Conservation (phyloP, 2,329 filamentous ascomycete species). For the Clonostachys rosea region DNA sequence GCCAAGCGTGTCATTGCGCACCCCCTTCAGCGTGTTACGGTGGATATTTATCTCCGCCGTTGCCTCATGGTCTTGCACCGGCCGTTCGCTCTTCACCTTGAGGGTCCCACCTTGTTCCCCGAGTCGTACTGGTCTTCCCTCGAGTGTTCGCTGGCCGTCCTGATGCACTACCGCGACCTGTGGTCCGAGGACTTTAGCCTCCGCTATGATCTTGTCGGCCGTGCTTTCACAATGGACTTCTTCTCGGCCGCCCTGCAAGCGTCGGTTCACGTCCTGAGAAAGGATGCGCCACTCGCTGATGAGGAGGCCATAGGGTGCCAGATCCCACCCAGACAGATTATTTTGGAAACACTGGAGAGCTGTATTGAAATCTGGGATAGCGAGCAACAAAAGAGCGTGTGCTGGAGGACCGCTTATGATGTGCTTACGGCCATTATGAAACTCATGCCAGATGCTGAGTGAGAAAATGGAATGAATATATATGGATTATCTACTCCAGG, state of each 20-base stretch:
- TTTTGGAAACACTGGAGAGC: conserved; percentile 22
- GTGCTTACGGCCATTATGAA: conserved; percentile 17
- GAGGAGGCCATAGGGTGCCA: conserved; percentile 15
- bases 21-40: conserved; percentile 21
- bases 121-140: conserved; percentile 29
- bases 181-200: conserved; percentile 17
- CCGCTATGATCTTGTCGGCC: conserved; percentile 21
- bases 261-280: conserved; percentile 23
- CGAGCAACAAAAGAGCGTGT: conserved; percentile 25
- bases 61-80: conserved; percentile 28
- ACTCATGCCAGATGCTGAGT: conserved; percentile 11
- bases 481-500: neutral
- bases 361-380: conserved; percentile 27
- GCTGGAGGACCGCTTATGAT: conserved; percentile 24
- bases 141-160: conserved; percentile 25
- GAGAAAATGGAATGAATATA: neutral
- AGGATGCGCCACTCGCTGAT: conserved; percentile 22
- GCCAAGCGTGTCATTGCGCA: conserved; percentile 18
- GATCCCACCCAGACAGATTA: conserved; percentile 25
- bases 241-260: conserved; percentile 26
- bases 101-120: conserved; percentile 21
- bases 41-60: conserved; percentile 25
- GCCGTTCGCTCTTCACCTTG: conserved; percentile 23
- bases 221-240: conserved; percentile 26
- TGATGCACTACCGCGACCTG: conserved; percentile 27